These are phyloP conservation scores for Kluyveromyces aestuarii DNA, from an alignment of 805 yeast species.

Conservation along the genomic window DNA sequence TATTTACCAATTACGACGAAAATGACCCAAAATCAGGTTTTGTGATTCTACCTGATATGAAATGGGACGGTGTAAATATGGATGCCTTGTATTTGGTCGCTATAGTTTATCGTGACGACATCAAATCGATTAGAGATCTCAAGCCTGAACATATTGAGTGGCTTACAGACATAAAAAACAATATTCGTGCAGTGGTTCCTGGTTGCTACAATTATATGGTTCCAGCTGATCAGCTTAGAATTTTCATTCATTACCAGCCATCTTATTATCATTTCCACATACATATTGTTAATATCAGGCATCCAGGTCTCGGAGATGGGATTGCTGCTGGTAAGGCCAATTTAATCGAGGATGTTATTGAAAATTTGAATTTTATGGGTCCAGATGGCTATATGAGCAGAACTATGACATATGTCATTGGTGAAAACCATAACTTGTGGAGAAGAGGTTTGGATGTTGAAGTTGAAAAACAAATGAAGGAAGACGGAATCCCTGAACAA, in stretches of 20 bases:
- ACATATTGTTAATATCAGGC: constrained; percentile 70
- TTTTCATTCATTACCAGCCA: constrained; percentile 91
- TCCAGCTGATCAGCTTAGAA: constrained; percentile 47
- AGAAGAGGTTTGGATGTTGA: constrained; percentile 25
- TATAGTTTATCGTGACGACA: constrained; percentile 59
- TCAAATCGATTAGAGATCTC: constrained; percentile 70
- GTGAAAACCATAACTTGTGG: constrained; percentile 79
- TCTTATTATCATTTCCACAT: constrained; percentile 93
- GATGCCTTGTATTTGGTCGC: constrained; percentile 71
- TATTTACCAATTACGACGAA: constrained; percentile 44
- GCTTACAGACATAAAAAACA: constrained; percentile 38
- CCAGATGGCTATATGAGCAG: constrained; percentile 47
- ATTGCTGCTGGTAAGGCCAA: constrained; percentile 74
- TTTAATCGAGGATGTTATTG: constrained; percentile 72
- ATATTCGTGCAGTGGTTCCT: constrained; percentile 41
- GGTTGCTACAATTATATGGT: constrained; percentile 36
- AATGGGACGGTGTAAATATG: constrained; percentile 76
- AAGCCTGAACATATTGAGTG: constrained; percentile 48
- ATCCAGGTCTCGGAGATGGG: constrained; percentile 61
- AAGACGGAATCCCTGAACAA: constrained; percentile 21
- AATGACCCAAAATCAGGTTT: constrained; percentile 48
- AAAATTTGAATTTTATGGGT: constrained; percentile 47
- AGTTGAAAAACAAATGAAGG: constrained; percentile 16
- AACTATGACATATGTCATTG: constrained; percentile 57
- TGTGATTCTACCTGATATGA: constrained; percentile 86